phyloP scores from a whole-genome alignment of 805 yeast species.

The Pichia manshurica region DNA sequence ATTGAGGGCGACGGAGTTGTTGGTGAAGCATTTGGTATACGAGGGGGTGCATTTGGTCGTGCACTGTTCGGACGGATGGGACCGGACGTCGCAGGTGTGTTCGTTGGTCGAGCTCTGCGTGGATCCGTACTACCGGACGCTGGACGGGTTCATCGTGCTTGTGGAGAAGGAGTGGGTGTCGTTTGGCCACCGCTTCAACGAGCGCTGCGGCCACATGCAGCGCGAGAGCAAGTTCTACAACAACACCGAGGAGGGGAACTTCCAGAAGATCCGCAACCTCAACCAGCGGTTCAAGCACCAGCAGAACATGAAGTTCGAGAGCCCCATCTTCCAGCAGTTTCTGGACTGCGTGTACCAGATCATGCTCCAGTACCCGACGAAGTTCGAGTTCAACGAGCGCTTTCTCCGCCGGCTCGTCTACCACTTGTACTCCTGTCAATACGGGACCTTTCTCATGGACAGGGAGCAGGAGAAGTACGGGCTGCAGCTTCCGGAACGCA shows the following conservation, averaged over 20 bases:
- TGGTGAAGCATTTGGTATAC: constrained; percentile 75
- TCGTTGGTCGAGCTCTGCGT: constrained; percentile 79
- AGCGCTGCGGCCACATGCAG: constrained; percentile 72
- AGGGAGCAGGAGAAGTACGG: constrained; percentile 57
- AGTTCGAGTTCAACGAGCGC: constrained; percentile 85
- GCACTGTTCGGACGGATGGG: constrained; percentile 99
- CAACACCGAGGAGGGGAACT: constrained; percentile 31
- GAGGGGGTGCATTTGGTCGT: constrained; percentile 78
- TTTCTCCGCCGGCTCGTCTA: constrained; percentile 79
- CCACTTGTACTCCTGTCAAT: constrained; percentile 89
- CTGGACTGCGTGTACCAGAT: constrained; percentile 85
- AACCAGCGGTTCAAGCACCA: constrained; percentile 46
- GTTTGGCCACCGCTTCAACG: constrained; percentile 87
- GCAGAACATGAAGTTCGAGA: constrained; percentile 52
- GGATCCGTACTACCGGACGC: constrained; percentile 84
- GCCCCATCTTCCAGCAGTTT: constrained; percentile 94
- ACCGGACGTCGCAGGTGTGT: constrained; percentile 84
- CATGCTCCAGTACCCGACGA: constrained; percentile 57
- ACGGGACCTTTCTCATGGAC: constrained; percentile 82
- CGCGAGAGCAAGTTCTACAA: constrained; percentile 46
- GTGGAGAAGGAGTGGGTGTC: constrained; percentile 95
- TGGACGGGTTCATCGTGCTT: constrained; percentile 79
- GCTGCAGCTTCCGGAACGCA: constrained; percentile 38
- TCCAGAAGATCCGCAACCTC: constrained; percentile 40
- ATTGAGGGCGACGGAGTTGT: constrained; percentile 67